Conservation (phyloP, 2,329 filamentous ascomycete genomes). For the Colletotrichum costaricense region DNA sequence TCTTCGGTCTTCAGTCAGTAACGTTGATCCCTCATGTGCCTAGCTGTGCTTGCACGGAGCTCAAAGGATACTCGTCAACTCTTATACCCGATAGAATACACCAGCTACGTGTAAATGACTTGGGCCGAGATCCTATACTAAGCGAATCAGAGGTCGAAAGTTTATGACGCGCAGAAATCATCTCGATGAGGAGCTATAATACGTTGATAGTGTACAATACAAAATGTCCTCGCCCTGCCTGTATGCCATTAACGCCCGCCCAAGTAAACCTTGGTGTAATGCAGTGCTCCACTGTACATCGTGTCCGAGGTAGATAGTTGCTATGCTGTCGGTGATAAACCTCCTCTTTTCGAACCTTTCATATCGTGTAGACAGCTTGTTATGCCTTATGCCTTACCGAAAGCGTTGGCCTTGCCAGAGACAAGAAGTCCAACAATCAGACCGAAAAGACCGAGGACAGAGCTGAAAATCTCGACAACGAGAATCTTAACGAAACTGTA, state of each 20-base stretch:
- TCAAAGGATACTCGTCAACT: too few species aligned
- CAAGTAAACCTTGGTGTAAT: slow-evolving; percentile 38
- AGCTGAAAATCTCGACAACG: slow-evolving; percentile 99
- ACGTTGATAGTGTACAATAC: slow-evolving; percentile 36
- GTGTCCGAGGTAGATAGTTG: slow-evolving; percentile 21
- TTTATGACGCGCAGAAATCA: slow-evolving; percentile 20
- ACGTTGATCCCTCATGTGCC: neutral
- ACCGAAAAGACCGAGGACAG: slow-evolving; percentile 94
- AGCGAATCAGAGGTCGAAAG: rapidly evolving
- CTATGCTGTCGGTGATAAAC: slow-evolving; percentile 11
- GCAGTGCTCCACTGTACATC: slow-evolving; percentile 36
- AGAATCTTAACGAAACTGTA: slow-evolving; percentile 96
- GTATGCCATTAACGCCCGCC: slow-evolving; percentile 38
- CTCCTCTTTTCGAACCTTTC: slow-evolving; percentile 10
- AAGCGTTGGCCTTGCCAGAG: slow-evolving; percentile 84
- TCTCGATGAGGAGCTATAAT: slow-evolving; percentile 34
- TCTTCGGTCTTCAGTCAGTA: neutral
- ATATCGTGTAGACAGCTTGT: neutral
- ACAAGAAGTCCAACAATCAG: slow-evolving; percentile 94
- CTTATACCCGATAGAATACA: neutral
- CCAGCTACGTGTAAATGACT: neutral
- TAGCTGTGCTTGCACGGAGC: neutral
- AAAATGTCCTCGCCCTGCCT: slow-evolving; percentile 36
- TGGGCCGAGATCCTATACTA: neutral
- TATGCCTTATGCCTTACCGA: slow-evolving; percentile 55